Base-by-base conservation (phyloP, 164 flowering plant genomes). In the Macadamia integrifolia region DNA sequence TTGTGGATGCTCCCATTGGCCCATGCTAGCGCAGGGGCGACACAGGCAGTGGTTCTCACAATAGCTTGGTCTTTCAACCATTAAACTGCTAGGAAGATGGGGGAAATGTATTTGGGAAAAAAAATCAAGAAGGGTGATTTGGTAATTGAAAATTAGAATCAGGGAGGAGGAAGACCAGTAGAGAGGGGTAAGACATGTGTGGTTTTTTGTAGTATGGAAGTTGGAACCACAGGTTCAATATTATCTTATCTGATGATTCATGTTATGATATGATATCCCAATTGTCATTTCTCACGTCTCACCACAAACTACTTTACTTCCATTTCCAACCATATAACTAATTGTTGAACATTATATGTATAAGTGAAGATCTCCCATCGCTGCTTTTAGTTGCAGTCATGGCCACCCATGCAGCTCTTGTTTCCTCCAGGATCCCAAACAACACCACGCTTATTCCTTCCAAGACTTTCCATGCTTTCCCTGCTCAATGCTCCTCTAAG, bases 361-460 rank as follows among this genome's bases (percentile, higher is more conserved):
- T 13, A 3, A 61, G 18, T 60, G 74, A 60, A 70, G 64, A 49
- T 17, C 17, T 40, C 63, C 65, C 9, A 17, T 58, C 55, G 23
- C 56, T 66, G 29, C 76, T 73, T 70, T 60, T 60, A 76, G 83
- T 75, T 84, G 86, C 87, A 86, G 86, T 83, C 79, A 94, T 94
- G 98, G 97, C 97, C 53, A 75, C 88, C 57, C 89, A 88, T 71
- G 90, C 97, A 78, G 95, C 97, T 82, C 87, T 93, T 57, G 94
- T 88, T 74, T 82, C 92, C 73, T 86, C 98, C 66, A 85, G 96
- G 74, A 80, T 94, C 72, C 90, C 93, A 35, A 68, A 88, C 40
- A 81, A 61, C 75, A 71, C 88, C 1, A 81, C 86, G 79, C 77
- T 86, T 23, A 23, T 23, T 48, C 79, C 85, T n/a, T 82, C 91